Evolutionary conservation across 2,329 filamentous ascomycete genomes (phyloP).

Genomic region (Knoxdaviesia capensis): DNA sequence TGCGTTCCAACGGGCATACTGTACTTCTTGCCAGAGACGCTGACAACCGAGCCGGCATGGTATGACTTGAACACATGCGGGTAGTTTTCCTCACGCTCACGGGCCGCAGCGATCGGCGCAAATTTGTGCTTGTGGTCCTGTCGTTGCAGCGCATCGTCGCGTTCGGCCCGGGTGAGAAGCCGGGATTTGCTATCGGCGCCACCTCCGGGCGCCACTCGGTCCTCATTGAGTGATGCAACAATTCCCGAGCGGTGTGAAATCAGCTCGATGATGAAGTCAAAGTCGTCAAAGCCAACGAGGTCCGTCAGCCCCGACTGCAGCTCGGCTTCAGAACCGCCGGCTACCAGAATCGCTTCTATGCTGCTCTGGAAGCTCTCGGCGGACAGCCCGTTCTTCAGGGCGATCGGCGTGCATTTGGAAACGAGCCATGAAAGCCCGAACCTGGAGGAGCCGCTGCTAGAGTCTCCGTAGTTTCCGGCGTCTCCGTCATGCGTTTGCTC

Average conservation of each 20-base stretch:
- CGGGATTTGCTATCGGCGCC: constrained; percentile 7
- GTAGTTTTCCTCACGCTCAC: constrained; percentile 56
- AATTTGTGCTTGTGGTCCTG: constrained; percentile 73
- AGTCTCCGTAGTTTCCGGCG: constrained; percentile 11
- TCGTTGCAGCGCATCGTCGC: constrained; percentile 56
- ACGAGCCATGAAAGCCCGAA: constrained; percentile 53
- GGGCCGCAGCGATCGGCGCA: constrained; percentile 46
- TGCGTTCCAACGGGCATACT: constrained; percentile 58
- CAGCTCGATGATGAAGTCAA: constrained; percentile 86
- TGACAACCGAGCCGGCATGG: constrained; percentile 70
- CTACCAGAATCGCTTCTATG: constrained; percentile 52
- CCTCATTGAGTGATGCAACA: constrained; percentile 18
- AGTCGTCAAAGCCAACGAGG: constrained; percentile 76
- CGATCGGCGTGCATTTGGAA: constrained; percentile 45
- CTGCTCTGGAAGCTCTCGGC: constrained; percentile 56
- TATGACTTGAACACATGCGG: constrained; percentile 84
- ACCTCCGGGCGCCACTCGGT: constrained; percentile 1
- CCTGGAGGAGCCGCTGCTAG: constrained; percentile 7
- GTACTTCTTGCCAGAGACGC: constrained; percentile 62
- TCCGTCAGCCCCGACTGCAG: constrained; percentile 83
- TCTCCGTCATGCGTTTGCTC: constrained; percentile 14
- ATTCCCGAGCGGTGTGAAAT: constrained; percentile 58
- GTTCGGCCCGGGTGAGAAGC: constrained; percentile 55
- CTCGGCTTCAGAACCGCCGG: constrained; percentile 54
- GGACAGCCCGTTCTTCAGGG: constrained; percentile 45